These are phyloP conservation scores for Penicillium olsonii DNA, from an alignment of 2,329 filamentous ascomycete species.

Conservation along the genomic window DNA sequence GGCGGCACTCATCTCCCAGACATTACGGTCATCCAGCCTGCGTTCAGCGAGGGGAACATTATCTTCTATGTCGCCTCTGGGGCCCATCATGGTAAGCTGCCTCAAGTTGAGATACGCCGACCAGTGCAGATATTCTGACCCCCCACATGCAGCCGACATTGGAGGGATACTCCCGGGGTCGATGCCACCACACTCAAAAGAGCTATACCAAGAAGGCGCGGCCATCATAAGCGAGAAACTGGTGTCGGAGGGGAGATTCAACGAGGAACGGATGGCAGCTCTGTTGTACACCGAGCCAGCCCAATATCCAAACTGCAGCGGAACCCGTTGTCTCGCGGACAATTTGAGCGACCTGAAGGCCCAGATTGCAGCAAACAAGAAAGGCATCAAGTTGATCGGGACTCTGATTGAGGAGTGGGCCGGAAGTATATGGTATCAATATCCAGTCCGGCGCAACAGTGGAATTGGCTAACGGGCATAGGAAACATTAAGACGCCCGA, in stretches of 20 bases:
- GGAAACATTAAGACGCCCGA: constrained; percentile 75
- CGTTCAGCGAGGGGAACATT: constrained; percentile 71
- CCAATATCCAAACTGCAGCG: constrained; percentile 69
- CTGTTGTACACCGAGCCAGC: constrained; percentile 71
- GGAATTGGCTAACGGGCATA: constrained; percentile 18
- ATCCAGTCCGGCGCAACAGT: neutral
- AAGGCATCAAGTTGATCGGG: constrained; percentile 73
- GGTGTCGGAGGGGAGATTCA: constrained; percentile 55
- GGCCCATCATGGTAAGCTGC: constrained; percentile 64
- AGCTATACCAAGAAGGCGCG: constrained; percentile 66
- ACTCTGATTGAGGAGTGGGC: constrained; percentile 70
- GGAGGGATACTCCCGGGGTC: constrained; percentile 75
- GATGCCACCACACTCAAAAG: constrained; percentile 72
- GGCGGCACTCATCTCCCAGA: constrained; percentile 82
- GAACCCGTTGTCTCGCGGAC: constrained; percentile 73
- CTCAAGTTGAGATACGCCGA: too few species aligned
- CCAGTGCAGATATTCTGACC: neutral
- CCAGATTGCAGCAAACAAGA: constrained; percentile 79
- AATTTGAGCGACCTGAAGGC: constrained; percentile 83
- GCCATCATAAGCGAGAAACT: constrained; percentile 61
- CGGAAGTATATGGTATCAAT: constrained; percentile 57
- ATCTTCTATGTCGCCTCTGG: constrained; percentile 78
- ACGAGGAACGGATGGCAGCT: constrained; percentile 70
- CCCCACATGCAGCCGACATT: constrained; percentile 51
- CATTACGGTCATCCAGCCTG: constrained; percentile 75